Percentiles rank a stretch among this genome's conserved stretches.
phyloP scores from a whole-genome alignment of 2,329 filamentous ascomycete genomes.

The Acephala macrosclerotiorum region DNA sequence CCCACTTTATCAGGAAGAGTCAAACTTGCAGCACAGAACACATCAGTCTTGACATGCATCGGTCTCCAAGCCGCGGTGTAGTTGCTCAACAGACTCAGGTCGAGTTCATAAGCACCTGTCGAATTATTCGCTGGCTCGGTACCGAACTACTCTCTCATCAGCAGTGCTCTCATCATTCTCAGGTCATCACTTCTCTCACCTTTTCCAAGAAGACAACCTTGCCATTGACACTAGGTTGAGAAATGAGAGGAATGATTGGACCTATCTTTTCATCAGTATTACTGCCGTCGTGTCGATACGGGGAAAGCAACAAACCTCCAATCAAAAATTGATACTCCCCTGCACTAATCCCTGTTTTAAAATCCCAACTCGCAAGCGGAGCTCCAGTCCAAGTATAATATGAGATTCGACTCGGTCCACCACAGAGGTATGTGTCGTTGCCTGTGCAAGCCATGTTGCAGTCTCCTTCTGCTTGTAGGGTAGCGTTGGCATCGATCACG shows the following conservation, averaged over 20 bases:
- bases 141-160: conserved; percentile 43
- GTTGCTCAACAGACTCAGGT: conserved; percentile 60
- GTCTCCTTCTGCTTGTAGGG: conserved; percentile 19
- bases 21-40: conserved; percentile 71
- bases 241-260: conserved; percentile 10
- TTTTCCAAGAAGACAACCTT: conserved; percentile 55
- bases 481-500: conserved; percentile 15
- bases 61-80: conserved; percentile 63
- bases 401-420: conserved; percentile 24
- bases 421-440: conserved; percentile 25
- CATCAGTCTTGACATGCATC: conserved; percentile 69
- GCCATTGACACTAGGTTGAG: conserved; percentile 5
- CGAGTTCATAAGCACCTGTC: conserved; percentile 71
- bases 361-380: conserved; percentile 50
- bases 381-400: conserved; percentile 28
- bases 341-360: conserved; percentile 32
- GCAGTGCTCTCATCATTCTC: not conserved
- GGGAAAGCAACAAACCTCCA: not conserved
- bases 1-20: conserved; percentile 70
- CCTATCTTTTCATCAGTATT: not conserved
- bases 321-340: conserved; percentile 15
- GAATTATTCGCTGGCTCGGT: conserved; percentile 63
- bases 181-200: not conserved
- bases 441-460: conserved; percentile 31
- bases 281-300: not conserved